phyloP scores from a whole-genome alignment of 1,284 basidiomycete genomes.

The Ustanciosporium gigantosporum region DNA sequence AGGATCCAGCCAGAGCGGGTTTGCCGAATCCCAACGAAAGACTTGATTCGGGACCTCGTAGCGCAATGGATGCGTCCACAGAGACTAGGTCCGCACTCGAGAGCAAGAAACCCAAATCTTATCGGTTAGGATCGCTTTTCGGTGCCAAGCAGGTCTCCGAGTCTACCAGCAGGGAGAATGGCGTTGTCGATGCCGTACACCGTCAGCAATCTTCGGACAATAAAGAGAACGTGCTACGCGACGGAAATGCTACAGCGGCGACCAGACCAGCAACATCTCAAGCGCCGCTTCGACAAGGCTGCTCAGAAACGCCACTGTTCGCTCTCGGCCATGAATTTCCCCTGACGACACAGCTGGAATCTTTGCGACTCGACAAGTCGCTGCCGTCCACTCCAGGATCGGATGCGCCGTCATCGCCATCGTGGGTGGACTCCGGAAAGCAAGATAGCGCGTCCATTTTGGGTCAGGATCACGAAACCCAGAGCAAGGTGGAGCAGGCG shows the following conservation, averaged over 20 bases:
- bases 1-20: not conserved
- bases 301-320: too few relatives aligned
- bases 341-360: not conserved
- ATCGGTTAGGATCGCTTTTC: not conserved
- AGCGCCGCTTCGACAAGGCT: too few relatives aligned
- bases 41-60: too few relatives aligned
- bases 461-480: not conserved
- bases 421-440: not conserved
- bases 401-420: not conserved
- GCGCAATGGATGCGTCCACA: not conserved
- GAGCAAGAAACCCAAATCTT: not conserved
- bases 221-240: not conserved
- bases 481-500: conserved; percentile 4
- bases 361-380: too few relatives aligned
- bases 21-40: not conserved
- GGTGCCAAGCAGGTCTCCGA: not conserved
- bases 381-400: not conserved
- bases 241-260: not conserved
- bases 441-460: conserved; percentile 1
- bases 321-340: too few relatives aligned
- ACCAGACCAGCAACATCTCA: not conserved
- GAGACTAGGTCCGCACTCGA: not conserved
- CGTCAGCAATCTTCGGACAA: too few relatives aligned
- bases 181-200: too few relatives aligned
- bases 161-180: too few relatives aligned